Conservation (phyloP, 1,139 yeast species). For the Groenewaldozyma auringiensis region DNA sequence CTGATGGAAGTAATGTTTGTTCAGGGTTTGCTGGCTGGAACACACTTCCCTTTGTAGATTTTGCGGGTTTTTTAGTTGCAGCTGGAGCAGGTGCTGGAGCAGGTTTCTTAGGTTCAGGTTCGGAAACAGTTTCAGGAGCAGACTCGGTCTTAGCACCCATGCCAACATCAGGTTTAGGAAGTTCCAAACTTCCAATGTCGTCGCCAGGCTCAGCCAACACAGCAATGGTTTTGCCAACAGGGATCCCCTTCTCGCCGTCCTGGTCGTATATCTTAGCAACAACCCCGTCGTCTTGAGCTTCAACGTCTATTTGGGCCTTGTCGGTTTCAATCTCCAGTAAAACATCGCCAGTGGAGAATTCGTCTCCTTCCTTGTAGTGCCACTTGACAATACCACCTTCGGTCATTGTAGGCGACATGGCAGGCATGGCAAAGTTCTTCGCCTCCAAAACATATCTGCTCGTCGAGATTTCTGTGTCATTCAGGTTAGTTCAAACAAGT, state of each 20-base stretch:
- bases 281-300: constrained; percentile 87
- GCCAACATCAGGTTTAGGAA: constrained; percentile 43
- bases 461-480: constrained; percentile 8
- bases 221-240: constrained; percentile 89
- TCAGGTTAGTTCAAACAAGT: neutral
- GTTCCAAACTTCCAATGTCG: constrained; percentile 55
- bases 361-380: constrained; percentile 80
- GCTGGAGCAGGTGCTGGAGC: constrained; percentile 13
- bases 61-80: constrained; percentile 18
- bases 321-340: constrained; percentile 87
- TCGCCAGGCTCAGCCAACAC: constrained; percentile 82
- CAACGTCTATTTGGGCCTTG: constrained; percentile 88
- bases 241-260: constrained; percentile 70
- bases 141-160: constrained; percentile 18
- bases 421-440: constrained; percentile 80
- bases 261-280: constrained; percentile 65
- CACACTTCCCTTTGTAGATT: constrained; percentile 10
- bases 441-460: constrained; percentile 32
- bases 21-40: constrained; percentile 40
- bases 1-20: constrained; percentile 77
- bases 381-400: constrained; percentile 95
- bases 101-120: constrained; percentile 10
- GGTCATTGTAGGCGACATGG: constrained; percentile 98
- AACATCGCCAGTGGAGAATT: constrained; percentile 77
- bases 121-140: constrained; percentile 9